Base-by-base conservation (phyloP, 176 grass and related monocot species). In the Triticum timopheevii region DNA sequence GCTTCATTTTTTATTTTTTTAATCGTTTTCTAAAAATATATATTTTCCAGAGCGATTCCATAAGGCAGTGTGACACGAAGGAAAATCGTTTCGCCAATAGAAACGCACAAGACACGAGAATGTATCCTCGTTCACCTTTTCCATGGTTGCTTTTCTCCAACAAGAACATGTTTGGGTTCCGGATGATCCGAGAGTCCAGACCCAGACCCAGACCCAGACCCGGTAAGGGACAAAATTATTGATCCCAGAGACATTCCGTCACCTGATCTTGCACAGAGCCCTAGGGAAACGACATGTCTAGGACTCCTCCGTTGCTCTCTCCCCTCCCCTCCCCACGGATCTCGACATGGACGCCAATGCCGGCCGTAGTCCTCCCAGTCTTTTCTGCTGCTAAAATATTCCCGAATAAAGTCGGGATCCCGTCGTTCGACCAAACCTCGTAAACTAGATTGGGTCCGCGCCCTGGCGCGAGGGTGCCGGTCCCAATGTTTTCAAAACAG, bases 161-260 rank as follows among this genome's bases (percentile, higher is more conserved):
- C 36, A 2, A 38, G 36, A 38, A 38, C 6, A 38, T 38, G 36
- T 38, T 38, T 38, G 36, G 36, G 36, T 38, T 38, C 36, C 42
- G 8, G 49, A 65, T 62, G 65, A 82, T 65, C 38, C 24, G 16
- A 35, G 6, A 8, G 65, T 3, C 1, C 0, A 35, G 13, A 30
- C 12, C 63, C 27, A 39, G 42, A 44, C 9, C 10, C 7, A 3
- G 23, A 44, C 9, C 42, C 7, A 3, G 23, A 85, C 75, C 76
- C 82, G 78, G 12, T 3, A 86, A 52, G 52, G 50, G 1, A 35
- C 64, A 35, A 47, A 85, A 90, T 83, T 20, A 83, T 90, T 83
- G 39, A 73, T 63, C 56, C 20, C 10, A 50, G 39, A 50, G 83
- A 90, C 84, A 90, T 86, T 78, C 84, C 40, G 28, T 33, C 73